Evolutionary conservation across 208 protist genomes (phyloP), one percentile per base, ranked within the genome.

Genomic region (Zelonia costaricensis): DNA sequence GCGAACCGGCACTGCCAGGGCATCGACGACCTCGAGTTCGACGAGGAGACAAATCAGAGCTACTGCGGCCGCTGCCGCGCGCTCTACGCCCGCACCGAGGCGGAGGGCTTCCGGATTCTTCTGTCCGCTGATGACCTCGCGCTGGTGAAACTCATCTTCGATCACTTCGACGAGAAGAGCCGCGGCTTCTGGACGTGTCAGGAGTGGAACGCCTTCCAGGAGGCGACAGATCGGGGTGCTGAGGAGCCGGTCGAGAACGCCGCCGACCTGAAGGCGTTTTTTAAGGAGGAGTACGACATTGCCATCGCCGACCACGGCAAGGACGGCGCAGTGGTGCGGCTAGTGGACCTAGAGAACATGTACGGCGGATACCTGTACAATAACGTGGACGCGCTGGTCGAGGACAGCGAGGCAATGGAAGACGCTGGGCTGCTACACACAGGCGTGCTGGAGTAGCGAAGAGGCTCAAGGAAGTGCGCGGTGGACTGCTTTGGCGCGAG

Each of bases 301-400:
- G 45, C 27, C 8, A 33, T 77, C 6, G 35, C 46, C 30, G 5
- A 70, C 70, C 31, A 64, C 4, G 56, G 55, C 16, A 62, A n/a
- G 3, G 59, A 58, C 16, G 61, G 66, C 46, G 78, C 79, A 23
- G 80, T 88, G 0, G 62, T 92, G 0, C 57, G 38, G 0, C 18
- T 74, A 9, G 35, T 57, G n/a, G 78, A 94, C 35, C 52, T 94
- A 23, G 84, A 88, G 35, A 77, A 90, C 59, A 92, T 94, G 84
- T 94, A 94, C 53, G 88, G 88, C 15, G 88, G 88, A 0, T 94
- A 88, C 51, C 13, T 81, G 23, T 94, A 76, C 64, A 92, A 94
- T 71, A 67, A 85, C 40, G 62, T 86, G n/a, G 78, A 88, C 60
- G 84, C 82, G 8, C 69, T 94, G 8, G 65, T 74, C 20, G 79